Conservation (phyloP, 1,284 basidiomycete species). For the Chalciporus piperatoides region DNA sequence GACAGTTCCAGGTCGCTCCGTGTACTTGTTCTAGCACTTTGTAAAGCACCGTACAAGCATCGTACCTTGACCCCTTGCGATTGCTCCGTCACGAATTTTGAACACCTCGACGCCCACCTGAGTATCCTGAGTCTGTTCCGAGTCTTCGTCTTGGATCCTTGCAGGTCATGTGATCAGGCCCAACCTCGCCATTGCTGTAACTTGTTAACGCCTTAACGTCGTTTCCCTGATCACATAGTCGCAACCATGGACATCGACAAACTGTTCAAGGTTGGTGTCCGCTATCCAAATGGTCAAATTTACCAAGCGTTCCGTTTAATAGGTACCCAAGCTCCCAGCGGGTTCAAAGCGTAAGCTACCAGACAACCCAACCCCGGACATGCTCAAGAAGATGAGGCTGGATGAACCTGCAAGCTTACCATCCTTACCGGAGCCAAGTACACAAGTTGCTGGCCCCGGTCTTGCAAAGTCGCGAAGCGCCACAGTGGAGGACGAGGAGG, state of each 20-base stretch:
- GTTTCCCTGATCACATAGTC: too few species aligned
- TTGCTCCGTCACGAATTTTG: background rate
- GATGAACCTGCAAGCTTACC: slow-evolving; percentile 35
- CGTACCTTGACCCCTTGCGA: background rate
- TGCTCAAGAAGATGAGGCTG: slow-evolving; percentile 74
- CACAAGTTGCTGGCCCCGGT: slow-evolving; percentile 13
- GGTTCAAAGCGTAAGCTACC: slow-evolving; percentile 76
- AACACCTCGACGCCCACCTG: background rate
- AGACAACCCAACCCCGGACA: slow-evolving; percentile 77
- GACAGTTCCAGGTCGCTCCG: background rate
- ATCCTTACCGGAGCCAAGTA: slow-evolving; percentile 18
- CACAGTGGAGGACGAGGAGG: slow-evolving; percentile 59
- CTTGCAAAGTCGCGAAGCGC: slow-evolving; percentile 39
- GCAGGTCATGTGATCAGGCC: background rate
- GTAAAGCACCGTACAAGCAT: slow-evolving; percentile 7
- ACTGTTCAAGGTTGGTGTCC: slow-evolving; percentile 66
- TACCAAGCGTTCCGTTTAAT: background rate
- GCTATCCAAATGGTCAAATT: slow-evolving; percentile 3
- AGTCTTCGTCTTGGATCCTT: too few species aligned
- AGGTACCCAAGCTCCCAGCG: slow-evolving; percentile 70
- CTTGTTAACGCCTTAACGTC: too few species aligned
- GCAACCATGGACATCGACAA: slow-evolving; percentile 71
- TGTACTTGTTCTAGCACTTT: slow-evolving; percentile 6
- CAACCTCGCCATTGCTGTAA: too few species aligned
- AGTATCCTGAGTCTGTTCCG: too few species aligned